Evolutionary conservation across 2,329 filamentous ascomycete species (phyloP), one percentile per base, ranked within the genome.

Genomic region (Bipolaris gigantea): DNA sequence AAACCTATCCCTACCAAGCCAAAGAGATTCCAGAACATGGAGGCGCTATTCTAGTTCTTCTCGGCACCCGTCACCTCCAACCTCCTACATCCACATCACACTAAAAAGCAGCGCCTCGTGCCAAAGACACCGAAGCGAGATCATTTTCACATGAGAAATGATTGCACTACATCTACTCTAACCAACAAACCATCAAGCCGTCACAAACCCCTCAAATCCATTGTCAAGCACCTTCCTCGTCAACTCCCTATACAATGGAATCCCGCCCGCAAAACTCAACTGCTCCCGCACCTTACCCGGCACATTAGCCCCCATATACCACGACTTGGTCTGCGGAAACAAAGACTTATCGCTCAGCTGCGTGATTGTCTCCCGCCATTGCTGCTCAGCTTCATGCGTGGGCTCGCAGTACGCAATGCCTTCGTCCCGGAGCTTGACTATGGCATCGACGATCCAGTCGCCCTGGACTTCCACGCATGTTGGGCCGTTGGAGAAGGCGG

Each of bases 241-340:
- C 59, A 76, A 65, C 55, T 73, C 66, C 55, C 72, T 71, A 38
- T 79, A 79, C 56, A 71, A 23, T 1, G 73, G 73, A 40, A 76
- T 68, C 0, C 77, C 77, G 6, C 77, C 77, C 9, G 76, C 69
- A 60, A 73, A 80, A 43, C 73, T 79, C 44, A 80, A 62, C 52
- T 77, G 77, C 64, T 79, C 77, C 15, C 74, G 69, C 10, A 72
- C 66, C 67, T 79, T 79, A 11, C 78, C 78, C 1, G 77, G 77
- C 9, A 80, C 69, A 40, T 79, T 80, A 11, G 74, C 75, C 6
- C 73, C 73, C 74, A 75, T 76, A 46, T 79, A 79, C 77, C 75
- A 78, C 6, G 67, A 71, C 23, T 75, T 72, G 0, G 74, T 74
- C 23, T 69, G 67, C 7, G 75, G 75, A 59, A 78, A 74, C 19